phyloP scores from a whole-genome alignment of 441 rosid species.

The Erodium trifolium region DNA sequence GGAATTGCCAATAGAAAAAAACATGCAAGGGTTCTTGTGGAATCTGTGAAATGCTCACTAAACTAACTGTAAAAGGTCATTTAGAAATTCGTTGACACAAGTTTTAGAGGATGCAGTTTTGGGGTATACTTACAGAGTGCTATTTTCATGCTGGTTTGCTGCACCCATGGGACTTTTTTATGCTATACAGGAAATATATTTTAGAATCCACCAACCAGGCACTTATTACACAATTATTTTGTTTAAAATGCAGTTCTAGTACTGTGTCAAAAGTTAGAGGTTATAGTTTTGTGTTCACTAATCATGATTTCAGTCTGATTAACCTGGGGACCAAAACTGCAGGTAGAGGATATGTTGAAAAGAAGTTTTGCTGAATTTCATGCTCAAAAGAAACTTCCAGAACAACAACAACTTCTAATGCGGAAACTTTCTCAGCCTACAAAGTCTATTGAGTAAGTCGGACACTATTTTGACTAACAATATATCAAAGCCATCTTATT shows the following conservation, averaged over 20 bases:
- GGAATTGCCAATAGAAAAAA: no score
- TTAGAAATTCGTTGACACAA: background rate
- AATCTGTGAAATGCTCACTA: background rate
- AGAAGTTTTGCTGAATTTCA: conserved; percentile 98
- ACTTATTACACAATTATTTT: background rate
- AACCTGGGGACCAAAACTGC: conserved; percentile 22
- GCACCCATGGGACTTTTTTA: background rate
- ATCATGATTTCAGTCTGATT: conserved; percentile 9
- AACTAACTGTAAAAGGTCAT: background rate
- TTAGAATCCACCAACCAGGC: background rate
- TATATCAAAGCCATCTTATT: background rate
- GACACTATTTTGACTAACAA: conserved; percentile 9
- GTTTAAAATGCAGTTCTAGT: conserved; percentile 5
- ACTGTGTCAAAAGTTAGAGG: background rate
- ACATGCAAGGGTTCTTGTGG: background rate
- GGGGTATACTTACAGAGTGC: background rate
- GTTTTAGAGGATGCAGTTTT: background rate
- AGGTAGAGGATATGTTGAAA: conserved; percentile 99
- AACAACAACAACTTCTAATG: conserved; percentile 70
- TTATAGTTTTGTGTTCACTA: background rate
- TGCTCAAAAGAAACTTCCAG: conserved; percentile 91
- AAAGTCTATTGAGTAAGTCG: conserved; percentile 58
- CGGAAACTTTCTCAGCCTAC: conserved; percentile 64
- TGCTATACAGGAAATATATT: background rate
- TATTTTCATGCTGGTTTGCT: background rate